Evolutionary conservation across 1,284 basidiomycete genomes (phyloP).

Genomic region (Pholiota adiposa): DNA sequence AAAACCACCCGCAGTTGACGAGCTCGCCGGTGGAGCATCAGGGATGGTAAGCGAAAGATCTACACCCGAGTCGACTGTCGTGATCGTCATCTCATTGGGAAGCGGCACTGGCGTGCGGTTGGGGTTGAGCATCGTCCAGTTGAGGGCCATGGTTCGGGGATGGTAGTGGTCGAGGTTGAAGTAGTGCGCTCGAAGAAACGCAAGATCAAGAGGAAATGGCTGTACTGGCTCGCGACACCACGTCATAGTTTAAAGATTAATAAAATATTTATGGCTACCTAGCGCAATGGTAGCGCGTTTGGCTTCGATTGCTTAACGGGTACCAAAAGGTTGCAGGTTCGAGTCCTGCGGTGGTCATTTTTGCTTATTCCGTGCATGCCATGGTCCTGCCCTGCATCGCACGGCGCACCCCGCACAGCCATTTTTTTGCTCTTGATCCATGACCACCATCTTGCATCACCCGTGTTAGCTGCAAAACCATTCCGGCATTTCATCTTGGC

Average conservation of each 20-base stretch:
- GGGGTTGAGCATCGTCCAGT: constrained; percentile 72
- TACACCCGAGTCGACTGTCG: constrained; percentile 51
- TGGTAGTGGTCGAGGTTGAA: constrained; percentile 12
- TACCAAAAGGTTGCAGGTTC: constrained; percentile 88
- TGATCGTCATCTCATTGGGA: constrained; percentile 62
- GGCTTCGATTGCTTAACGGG: constrained; percentile 64
- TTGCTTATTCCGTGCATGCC: constrained; percentile 24
- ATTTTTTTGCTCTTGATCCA: too few relatives aligned
- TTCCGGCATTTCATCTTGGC: neutral
- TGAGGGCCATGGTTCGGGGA: constrained; percentile 66
- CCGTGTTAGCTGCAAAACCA: neutral
- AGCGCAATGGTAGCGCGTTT: constrained; percentile 88
- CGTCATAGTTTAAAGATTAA: neutral
- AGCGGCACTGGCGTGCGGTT: constrained; percentile 67
- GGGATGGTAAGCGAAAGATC: constrained; percentile 65
- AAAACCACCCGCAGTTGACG: constrained; percentile 51
- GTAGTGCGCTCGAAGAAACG: too few relatives aligned
- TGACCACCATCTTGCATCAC: neutral
- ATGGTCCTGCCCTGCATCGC: too few relatives aligned
- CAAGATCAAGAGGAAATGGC: too few relatives aligned
- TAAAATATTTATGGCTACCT: constrained; percentile 52
- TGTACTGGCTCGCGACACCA: neutral
- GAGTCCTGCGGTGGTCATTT: constrained; percentile 82
- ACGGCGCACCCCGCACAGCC: too few relatives aligned
- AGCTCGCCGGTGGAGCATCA: constrained; percentile 46